phyloP scores from a whole-genome alignment of 2,329 filamentous ascomycete genomes.

The Bipolaris zeicola region DNA sequence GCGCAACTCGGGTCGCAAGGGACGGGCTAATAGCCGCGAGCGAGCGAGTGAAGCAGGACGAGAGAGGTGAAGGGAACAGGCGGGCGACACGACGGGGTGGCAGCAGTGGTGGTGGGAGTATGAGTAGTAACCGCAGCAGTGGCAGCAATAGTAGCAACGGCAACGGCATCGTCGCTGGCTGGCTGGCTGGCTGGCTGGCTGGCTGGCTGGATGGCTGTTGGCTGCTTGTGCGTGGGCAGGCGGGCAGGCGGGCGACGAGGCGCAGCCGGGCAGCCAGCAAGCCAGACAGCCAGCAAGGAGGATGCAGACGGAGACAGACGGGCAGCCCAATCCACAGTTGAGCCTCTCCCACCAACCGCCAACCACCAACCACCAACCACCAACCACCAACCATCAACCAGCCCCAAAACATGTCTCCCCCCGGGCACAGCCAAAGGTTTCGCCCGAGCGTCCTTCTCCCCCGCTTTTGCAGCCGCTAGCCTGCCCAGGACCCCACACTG shows the following conservation, averaged over 20 bases:
- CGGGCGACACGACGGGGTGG: background rate
- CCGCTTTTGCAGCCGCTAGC: constrained; percentile 18
- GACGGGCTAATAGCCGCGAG: background rate
- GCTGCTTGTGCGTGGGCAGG: background rate
- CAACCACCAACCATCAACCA: background rate
- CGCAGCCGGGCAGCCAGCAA: constrained; percentile 15
- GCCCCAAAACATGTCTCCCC: background rate
- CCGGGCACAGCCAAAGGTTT: constrained; percentile 12
- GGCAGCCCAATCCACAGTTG: constrained; percentile 13
- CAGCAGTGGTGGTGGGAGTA: too few relatives aligned
- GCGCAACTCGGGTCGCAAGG: constrained; percentile 8
- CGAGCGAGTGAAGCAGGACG: background rate
- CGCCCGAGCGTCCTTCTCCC: constrained; percentile 4
- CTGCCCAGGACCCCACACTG: constrained; percentile 10
- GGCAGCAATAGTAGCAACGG: too few relatives aligned
- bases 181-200: background rate
- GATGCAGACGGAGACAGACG: too few relatives aligned
- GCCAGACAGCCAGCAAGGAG: background rate
- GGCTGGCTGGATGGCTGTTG: background rate
- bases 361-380: too few relatives aligned
- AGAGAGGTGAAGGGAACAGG: background rate
- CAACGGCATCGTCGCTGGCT: background rate
- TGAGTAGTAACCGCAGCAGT: too few relatives aligned
- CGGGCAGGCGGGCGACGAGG: constrained; percentile 7
- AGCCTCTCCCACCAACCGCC: constrained; percentile 11